These are phyloP conservation scores for Solanum corneliomulleri DNA, from an alignment of 257 asterid genomes.

Conservation along the genomic window DNA sequence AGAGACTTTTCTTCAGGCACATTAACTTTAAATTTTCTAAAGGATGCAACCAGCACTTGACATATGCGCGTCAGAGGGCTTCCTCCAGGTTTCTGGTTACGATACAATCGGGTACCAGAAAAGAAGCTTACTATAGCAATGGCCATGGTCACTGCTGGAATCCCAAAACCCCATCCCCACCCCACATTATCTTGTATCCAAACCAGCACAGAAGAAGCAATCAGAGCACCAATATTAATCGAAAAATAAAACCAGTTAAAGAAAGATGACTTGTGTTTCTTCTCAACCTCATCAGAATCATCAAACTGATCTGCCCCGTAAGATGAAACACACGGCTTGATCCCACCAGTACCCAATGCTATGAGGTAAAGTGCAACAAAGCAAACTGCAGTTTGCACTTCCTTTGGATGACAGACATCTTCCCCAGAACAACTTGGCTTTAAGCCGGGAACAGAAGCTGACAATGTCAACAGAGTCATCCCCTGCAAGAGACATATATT, in stretches of 20 bases:
- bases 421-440: slow-evolving; percentile 31
- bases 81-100: slow-evolving; percentile 70
- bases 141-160: slow-evolving; percentile 56
- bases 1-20: slow-evolving; percentile 37
- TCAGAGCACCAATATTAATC: slow-evolving; percentile 45
- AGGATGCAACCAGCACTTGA: slow-evolving; percentile 58
- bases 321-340: slow-evolving; percentile 73
- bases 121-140: slow-evolving; percentile 48
- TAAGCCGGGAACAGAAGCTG: slow-evolving; percentile 48
- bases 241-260: slow-evolving; percentile 67
- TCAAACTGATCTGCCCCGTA: slow-evolving; percentile 76
- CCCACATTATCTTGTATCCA: slow-evolving; percentile 51
- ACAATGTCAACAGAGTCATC: slow-evolving; percentile 49
- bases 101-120: slow-evolving; percentile 44
- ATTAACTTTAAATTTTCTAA: slow-evolving; percentile 25
- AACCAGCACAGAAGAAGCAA: slow-evolving; percentile 50
- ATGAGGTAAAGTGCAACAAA: slow-evolving; percentile 47
- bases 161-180: slow-evolving; percentile 72
- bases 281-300: slow-evolving; percentile 50
- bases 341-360: slow-evolving; percentile 64
- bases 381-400: slow-evolving; percentile 24
- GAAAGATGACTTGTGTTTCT: slow-evolving; percentile 44
- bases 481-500: slow-evolving; percentile 22
- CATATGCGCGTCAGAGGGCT: slow-evolving; percentile 59
- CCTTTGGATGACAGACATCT: slow-evolving; percentile 36